Conservation (phyloP, 1,139 yeast species). For the Nakaseomyces bracarensis region DNA sequence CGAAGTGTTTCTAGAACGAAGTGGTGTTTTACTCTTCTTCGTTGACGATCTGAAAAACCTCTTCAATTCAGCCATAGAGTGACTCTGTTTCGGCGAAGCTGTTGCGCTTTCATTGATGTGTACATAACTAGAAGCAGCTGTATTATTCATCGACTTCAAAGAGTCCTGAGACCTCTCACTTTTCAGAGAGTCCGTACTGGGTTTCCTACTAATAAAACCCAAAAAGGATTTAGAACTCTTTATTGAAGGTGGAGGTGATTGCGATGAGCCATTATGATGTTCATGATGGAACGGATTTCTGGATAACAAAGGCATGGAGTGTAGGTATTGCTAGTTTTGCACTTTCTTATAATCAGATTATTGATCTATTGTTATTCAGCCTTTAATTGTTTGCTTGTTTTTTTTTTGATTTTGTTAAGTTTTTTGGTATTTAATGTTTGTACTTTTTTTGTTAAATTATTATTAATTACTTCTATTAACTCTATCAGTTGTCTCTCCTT, state of each 20-base stretch:
- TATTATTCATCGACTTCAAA: conserved; percentile 8
- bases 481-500: too few relatives aligned
- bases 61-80: conserved; percentile 71
- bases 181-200: conserved; percentile 24
- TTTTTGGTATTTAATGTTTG: too few relatives aligned
- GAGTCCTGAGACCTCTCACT: conserved; percentile 25
- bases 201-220: conserved; percentile 25
- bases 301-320: conserved; percentile 19
- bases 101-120: conserved; percentile 7
- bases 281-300: conserved; percentile 23
- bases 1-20: conserved; percentile 12
- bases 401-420: too few relatives aligned
- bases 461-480: too few relatives aligned
- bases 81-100: conserved; percentile 31
- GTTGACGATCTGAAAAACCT: conserved; percentile 46
- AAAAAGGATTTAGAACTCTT: conserved; percentile 24
- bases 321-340: background rate
- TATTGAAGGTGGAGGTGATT: conserved; percentile 13
- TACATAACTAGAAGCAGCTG: conserved; percentile 8
- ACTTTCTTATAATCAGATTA: background rate
- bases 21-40: conserved; percentile 15
- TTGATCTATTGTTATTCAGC: too few relatives aligned
- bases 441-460: too few relatives aligned
- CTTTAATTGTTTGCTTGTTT: too few relatives aligned
- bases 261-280: conserved; percentile 5